Conservation (phyloP, 1,284 basidiomycete genomes). For the Vanrija sp. region DNA sequence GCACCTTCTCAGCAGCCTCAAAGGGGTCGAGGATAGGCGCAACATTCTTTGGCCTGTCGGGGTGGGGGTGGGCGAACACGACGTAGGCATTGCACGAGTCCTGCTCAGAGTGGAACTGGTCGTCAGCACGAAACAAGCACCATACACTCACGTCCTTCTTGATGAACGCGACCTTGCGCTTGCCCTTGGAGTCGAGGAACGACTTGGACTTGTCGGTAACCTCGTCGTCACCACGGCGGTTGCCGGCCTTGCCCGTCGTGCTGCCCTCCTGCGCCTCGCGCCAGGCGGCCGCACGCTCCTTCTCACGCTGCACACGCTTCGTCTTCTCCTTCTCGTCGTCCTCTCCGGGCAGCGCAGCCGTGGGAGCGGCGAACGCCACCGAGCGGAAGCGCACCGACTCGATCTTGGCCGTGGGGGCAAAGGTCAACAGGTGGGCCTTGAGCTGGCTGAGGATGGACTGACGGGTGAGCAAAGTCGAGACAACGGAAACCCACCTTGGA, state of each 20-base stretch:
- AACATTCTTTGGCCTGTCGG: slow-evolving; percentile 54
- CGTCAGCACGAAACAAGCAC: slow-evolving; percentile 8
- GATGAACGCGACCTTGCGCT: slow-evolving; percentile 92
- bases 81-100: slow-evolving; percentile 77
- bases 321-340: slow-evolving; percentile 27
- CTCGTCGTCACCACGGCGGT: slow-evolving; percentile 45
- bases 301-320: slow-evolving; percentile 44
- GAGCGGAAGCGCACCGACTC: slow-evolving; percentile 89
- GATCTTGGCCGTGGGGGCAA: slow-evolving; percentile 65
- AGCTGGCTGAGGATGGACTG: slow-evolving; percentile 4
- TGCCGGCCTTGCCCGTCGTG: slow-evolving; percentile 51
- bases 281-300: slow-evolving; percentile 62
- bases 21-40: slow-evolving; percentile 67
- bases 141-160: slow-evolving; percentile 61
- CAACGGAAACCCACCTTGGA: slow-evolving; percentile 62
- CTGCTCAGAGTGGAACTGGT: slow-evolving; percentile 62
- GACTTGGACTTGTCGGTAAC: slow-evolving; percentile 42
- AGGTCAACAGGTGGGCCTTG: slow-evolving; percentile 61
- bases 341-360: slow-evolving; percentile 57
- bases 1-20: slow-evolving; percentile 61
- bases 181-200: slow-evolving; percentile 76
- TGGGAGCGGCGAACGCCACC: slow-evolving; percentile 76
- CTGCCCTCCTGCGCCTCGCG: slow-evolving; percentile 43
- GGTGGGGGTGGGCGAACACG: slow-evolving; percentile 70
- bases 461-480: neutral